Conservation (phyloP, 2,329 filamentous ascomycete genomes). For the Claviceps quebecensis region DNA sequence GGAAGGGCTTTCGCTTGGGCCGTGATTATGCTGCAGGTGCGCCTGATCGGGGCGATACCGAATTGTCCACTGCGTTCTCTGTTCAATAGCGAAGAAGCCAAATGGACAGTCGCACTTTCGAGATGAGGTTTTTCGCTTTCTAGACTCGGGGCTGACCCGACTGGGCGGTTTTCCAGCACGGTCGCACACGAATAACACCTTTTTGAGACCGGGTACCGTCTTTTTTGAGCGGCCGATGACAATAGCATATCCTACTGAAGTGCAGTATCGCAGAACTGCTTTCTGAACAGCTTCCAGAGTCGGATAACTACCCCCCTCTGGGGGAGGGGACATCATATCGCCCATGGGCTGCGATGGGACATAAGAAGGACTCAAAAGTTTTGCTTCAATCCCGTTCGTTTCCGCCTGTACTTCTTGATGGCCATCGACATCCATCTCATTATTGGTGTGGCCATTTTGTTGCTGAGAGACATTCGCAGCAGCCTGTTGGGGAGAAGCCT, state of each 20-base stretch:
- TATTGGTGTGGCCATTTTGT: constrained; percentile 29
- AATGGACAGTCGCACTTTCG: constrained; percentile 55
- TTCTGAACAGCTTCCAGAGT: constrained; percentile 52
- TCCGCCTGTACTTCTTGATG: constrained; percentile 33
- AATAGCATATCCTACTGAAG: constrained; percentile 52
- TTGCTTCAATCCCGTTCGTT: constrained; percentile 30
- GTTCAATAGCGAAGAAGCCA: constrained; percentile 56
- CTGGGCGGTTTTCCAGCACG: constrained; percentile 48
- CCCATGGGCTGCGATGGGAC: constrained; percentile 42
- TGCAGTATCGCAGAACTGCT: constrained; percentile 49
- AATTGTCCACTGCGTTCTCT: constrained; percentile 52
- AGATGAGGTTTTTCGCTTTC: constrained; percentile 54
- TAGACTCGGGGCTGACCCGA: constrained; percentile 47
- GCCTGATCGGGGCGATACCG: constrained; percentile 45
- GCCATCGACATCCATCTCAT: constrained; percentile 40
- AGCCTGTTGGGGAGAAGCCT: constrained; percentile 18
- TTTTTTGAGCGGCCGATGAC: constrained; percentile 56
- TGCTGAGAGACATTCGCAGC: constrained; percentile 23
- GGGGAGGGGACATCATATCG: constrained; percentile 46
- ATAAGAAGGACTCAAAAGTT: constrained; percentile 34
- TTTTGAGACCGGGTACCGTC: constrained; percentile 51
- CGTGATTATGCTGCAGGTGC: constrained; percentile 50
- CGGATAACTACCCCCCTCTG: constrained; percentile 49
- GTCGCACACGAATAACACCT: constrained; percentile 54
- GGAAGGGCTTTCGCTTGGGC: constrained; percentile 52